Evolutionary conservation across 208 protist species (phyloP), one percentile per base, ranked within the genome.

Genomic region (Giardia duodenalis): DNA sequence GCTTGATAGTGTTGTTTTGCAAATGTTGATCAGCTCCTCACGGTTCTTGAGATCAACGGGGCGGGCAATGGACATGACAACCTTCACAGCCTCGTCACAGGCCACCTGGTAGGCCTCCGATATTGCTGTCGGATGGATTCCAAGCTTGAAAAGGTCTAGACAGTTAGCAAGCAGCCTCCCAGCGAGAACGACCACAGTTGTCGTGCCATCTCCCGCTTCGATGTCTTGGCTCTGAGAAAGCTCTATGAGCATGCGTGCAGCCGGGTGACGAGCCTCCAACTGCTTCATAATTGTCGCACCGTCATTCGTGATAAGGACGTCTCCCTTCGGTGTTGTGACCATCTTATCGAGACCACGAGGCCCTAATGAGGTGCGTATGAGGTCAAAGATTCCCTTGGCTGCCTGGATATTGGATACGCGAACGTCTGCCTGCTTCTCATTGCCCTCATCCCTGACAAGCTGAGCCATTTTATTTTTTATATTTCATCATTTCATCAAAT

Each of bases 181-280:
- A 67, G 97, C 97, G n/a, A 99, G 95, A 46, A 99, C 97, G 48
- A 98, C 97, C 0, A 99, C 98, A 47, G 97, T 97, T 30, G 98
- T 99, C 1, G 98, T 99, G 91, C 98, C 98, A 94, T 99, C 98
- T 88, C 98, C 98, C n/a, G 98, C 98, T 94, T 99, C 98, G 93
- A 99, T 96, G 94, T 99, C 98, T 94, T 99, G 98, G 2, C 98
- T 95, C 93, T 98, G 97, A 67, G 97, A 97, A 43, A 99, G 94
- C 91, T 99, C 98, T 44, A 99, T 97, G 42, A 99, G 94, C 96
- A 99, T 99, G 94, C 98, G 98, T 39, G 98, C 97, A 89, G 97
- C 97, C 88, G 98, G 98, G 95, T 99, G 98, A 43, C 95, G 95
- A 45, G 99, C 96, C 92, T 98, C 94, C 87, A 99, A 96, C 76